Base-by-base conservation (phyloP, 2,329 filamentous ascomycete species). In the Beauveria brongniartii region DNA sequence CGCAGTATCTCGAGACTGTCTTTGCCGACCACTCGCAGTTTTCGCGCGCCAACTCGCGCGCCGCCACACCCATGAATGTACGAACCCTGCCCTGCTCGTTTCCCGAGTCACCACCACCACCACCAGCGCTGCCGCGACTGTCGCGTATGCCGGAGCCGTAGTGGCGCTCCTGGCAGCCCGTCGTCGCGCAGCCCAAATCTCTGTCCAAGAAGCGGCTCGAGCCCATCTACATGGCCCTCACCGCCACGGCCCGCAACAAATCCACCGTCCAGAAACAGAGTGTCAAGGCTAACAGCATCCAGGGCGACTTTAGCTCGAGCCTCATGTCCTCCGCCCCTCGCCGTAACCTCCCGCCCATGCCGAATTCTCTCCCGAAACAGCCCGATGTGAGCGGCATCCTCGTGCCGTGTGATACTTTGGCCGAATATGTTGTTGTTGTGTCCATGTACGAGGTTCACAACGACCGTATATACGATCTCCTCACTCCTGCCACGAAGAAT, bases 381-480 rank as follows among this genome's bases (percentile, higher is more conserved):
- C 93, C 93, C 9, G 86, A 92, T 64, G 84, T 96, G 57, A 85
- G 86, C 72, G 80, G 86, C 56, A 78, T 96, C 48, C 77, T 81
- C 5, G 80, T 95, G 0, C 80, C 84, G 0, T 75, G 72, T 65
- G 73, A 75, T 47, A 78, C 85, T 53, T 82, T 82, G 22, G 84
- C 88, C 59, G 91, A 96, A 67, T 97, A 97, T 67, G 88, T 89
- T 5, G 86, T 99, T 59, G 78, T 99, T 12, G 82, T 99, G 24
- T 96, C 92, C 59, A 99, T 99, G 92, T 97, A 97, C 74, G 94
- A 99, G 73, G 93, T 99, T 1, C 97, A 99, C 78, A 99, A 99
- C 70, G 93, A 99, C 75, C 87, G 92, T 41, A 97, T 99, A 66
- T 97, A 95, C 72, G 94, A 99, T 69, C 84, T 99, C 0, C 79